Evolutionary conservation across 225 moss, liverwort and hornwort genomes (phyloP).

Genomic region (Sphagnum tenellum): DNA sequence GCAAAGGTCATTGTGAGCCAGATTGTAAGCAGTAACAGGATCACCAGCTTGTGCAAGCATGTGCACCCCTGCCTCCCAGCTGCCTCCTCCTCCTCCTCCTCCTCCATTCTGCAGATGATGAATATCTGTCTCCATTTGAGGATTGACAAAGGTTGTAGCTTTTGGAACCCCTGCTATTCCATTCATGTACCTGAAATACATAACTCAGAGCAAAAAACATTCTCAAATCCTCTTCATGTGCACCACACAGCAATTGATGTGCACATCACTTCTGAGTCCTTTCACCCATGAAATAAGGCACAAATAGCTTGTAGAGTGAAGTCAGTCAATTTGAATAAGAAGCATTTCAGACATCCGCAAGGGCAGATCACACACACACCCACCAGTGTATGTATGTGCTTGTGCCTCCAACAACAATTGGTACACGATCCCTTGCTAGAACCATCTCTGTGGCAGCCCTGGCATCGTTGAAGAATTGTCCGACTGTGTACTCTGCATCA

Average conservation of each 20-base stretch:
- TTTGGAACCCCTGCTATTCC: constrained; percentile 78
- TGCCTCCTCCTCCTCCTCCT: constrained; percentile 2
- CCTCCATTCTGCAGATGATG: constrained; percentile 29
- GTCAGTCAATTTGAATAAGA: too few species aligned
- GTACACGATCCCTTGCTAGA: constrained; percentile 29
- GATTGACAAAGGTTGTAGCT: constrained; percentile 43
- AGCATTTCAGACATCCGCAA: too few species aligned
- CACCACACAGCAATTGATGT: too few species aligned
- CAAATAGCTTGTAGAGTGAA: too few species aligned
- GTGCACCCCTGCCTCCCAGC: constrained; percentile 62
- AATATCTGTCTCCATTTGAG: constrained; percentile 41
- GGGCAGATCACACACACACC: neutral
- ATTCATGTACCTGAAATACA: constrained; percentile 55
- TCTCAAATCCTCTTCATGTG: too few species aligned
- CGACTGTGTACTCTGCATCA: constrained; percentile 26
- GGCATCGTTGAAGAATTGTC: constrained; percentile 35
- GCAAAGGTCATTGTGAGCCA: constrained; percentile 70
- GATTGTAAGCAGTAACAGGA: constrained; percentile 45
- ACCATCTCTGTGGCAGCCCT: constrained; percentile 37
- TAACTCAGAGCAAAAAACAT: too few species aligned
- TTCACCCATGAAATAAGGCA: too few species aligned
- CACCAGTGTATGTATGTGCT: constrained; percentile 52
- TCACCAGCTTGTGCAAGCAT: constrained; percentile 64
- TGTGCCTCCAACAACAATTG: constrained; percentile 53
- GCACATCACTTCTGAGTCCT: too few species aligned